Conservation (phyloP, 2,329 filamentous ascomycete species). For the Helotiales sp. region DNA sequence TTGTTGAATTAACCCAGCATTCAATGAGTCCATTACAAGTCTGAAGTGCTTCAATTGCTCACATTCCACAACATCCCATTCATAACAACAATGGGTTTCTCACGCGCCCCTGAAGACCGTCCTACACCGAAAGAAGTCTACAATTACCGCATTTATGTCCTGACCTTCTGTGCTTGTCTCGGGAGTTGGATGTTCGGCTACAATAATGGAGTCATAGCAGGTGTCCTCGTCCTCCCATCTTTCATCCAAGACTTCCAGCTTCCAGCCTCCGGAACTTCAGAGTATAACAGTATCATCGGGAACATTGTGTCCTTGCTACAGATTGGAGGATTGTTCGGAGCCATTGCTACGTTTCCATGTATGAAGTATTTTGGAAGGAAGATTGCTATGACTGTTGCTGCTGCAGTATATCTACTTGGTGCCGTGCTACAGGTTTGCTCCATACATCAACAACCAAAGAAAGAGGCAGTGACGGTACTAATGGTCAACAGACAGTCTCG, state of each 20-base stretch:
- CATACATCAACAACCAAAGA: background rate
- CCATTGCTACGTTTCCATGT: slow-evolving; percentile 22
- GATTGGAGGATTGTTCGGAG: slow-evolving; percentile 29
- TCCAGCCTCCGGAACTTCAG: slow-evolving; percentile 19
- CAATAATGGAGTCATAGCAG: slow-evolving; percentile 29
- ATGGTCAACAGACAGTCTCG: slow-evolving; percentile 24
- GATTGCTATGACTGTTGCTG: slow-evolving; percentile 13
- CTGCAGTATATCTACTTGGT: slow-evolving; percentile 17
- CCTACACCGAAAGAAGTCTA: slow-evolving; percentile 29
- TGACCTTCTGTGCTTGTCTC: slow-evolving; percentile 24
- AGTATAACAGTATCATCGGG: slow-evolving; percentile 24
- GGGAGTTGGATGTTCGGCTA: slow-evolving; percentile 29
- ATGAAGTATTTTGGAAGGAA: slow-evolving; percentile 24
- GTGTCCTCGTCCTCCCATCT: slow-evolving; percentile 27
- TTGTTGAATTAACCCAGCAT: background rate
- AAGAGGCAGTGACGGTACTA: background rate
- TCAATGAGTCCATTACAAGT: background rate
- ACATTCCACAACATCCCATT: background rate
- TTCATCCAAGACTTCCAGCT: slow-evolving; percentile 28
- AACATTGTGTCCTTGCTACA: slow-evolving; percentile 33
- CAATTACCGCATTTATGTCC: slow-evolving; percentile 27
- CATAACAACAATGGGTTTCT: slow-evolving; percentile 20
- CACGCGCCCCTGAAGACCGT: slow-evolving; percentile 28
- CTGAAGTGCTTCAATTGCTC: background rate
- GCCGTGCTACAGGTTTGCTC: slow-evolving; percentile 23